Conservation (phyloP, 148 eudicot species). For the Diospyros lotus region DNA sequence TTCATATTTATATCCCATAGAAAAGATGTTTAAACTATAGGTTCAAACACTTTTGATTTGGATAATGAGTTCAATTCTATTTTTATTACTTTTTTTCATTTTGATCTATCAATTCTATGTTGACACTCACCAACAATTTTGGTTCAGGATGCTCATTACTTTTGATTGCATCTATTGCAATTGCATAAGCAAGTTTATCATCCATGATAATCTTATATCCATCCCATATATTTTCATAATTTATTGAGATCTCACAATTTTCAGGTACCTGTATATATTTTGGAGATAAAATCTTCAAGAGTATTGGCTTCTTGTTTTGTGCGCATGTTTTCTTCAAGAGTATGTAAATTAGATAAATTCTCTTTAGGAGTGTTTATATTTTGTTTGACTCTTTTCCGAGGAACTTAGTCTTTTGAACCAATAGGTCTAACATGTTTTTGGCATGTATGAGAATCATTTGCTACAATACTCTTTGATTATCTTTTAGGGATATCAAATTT, state of each 20-base stretch:
- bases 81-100: slow-evolving; percentile 10
- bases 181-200: slow-evolving; percentile 15
- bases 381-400: neutral
- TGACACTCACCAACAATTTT: slow-evolving; percentile 11
- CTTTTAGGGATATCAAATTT: neutral
- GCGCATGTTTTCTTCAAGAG: too few relatives aligned
- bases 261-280: slow-evolving; percentile 1
- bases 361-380: neutral
- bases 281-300: neutral
- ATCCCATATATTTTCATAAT: slow-evolving; percentile 9
- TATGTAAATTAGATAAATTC: too few relatives aligned
- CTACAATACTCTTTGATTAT: neutral
- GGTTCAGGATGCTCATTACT: slow-evolving; percentile 11
- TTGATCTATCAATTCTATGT: slow-evolving; percentile 14
- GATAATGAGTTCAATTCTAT: slow-evolving; percentile 8
- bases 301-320: too few relatives aligned
- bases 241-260: neutral
- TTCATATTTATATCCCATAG: too few relatives aligned
- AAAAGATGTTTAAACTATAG: slow-evolving; percentile 8
- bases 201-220: slow-evolving; percentile 1
- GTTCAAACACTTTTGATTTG: slow-evolving; percentile 13
- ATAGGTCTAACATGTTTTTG: neutral
- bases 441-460: neutral
- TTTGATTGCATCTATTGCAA: neutral
- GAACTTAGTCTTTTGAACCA: neutral